These are phyloP conservation scores for Trichomonascus vanleenenianus DNA, from an alignment of 805 yeast species.

Conservation along the genomic window DNA sequence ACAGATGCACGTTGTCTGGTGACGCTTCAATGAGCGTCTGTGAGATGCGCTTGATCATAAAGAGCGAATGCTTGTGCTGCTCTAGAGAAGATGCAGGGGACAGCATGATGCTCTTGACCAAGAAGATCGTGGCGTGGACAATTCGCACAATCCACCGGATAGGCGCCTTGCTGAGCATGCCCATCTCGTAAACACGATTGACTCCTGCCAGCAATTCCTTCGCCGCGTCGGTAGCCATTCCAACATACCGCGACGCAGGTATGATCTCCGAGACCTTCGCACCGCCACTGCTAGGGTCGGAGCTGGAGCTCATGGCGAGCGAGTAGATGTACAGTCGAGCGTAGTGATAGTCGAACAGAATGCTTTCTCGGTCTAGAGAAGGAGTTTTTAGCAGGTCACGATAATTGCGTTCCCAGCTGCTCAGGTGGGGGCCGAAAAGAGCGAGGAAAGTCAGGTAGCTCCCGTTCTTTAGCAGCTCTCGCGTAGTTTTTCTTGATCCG, in stretches of 20 bases:
- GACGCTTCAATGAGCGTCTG: constrained; percentile 69
- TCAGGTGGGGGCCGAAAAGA: constrained; percentile 67
- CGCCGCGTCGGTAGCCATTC: constrained; percentile 76
- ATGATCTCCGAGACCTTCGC: constrained; percentile 61
- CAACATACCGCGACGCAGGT: constrained; percentile 64
- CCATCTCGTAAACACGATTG: constrained; percentile 53
- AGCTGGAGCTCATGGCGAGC: constrained; percentile 48
- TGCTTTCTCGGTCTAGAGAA: constrained; percentile 55
- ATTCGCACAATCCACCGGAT: constrained; percentile 87
- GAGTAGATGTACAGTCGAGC: constrained; percentile 80
- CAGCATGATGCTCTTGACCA: constrained; percentile 65
- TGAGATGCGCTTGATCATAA: constrained; percentile 64
- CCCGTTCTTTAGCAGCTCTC: constrained; percentile 27
- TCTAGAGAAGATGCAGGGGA: constrained; percentile 19
- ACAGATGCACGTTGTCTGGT: constrained; percentile 82
- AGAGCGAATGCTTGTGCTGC: constrained; percentile 39
- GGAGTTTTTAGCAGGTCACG: constrained; percentile 39
- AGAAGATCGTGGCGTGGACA: constrained; percentile 81
- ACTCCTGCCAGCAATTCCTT: constrained; percentile 68
- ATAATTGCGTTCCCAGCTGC: constrained; percentile 68
- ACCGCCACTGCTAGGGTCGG: constrained; percentile 16
- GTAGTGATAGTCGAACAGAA: constrained; percentile 77
- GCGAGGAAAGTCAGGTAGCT: constrained; percentile 58
- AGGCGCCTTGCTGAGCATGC: constrained; percentile 69
- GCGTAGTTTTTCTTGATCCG: constrained; percentile 35